phyloP scores from a whole-genome alignment of 441 rosid species.

The Melastoma candidum region DNA sequence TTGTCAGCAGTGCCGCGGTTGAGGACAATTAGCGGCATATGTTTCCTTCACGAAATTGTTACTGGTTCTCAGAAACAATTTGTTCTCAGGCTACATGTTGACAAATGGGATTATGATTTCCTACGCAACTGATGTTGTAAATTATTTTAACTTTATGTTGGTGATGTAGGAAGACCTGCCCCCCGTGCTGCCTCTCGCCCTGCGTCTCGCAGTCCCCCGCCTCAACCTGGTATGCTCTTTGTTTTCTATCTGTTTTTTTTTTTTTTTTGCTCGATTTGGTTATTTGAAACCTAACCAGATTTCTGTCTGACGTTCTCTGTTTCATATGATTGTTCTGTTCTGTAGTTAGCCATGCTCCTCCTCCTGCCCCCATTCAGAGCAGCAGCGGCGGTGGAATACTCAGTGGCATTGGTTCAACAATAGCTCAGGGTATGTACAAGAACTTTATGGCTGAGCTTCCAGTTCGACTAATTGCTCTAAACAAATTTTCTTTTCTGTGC shows the following conservation, averaged over 20 bases:
- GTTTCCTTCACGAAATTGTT: too few relatives aligned
- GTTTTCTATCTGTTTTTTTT: neutral
- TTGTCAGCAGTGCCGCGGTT: too few relatives aligned
- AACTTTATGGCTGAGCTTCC: too few relatives aligned
- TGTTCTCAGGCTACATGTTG: too few relatives aligned
- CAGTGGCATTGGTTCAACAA: slow-evolving; percentile 20
- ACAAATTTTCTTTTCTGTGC: neutral
- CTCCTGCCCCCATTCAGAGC: slow-evolving; percentile 15
- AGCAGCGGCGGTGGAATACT: slow-evolving; percentile 4
- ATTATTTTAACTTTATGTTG: too few relatives aligned
- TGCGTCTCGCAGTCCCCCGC: slow-evolving; percentile 6
- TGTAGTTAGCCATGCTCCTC: slow-evolving; percentile 17
- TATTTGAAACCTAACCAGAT: neutral
- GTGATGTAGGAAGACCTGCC: slow-evolving; percentile 16
- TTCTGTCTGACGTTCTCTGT: neutral
- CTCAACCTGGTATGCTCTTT: slow-evolving; percentile 12
- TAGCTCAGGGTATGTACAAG: slow-evolving; percentile 23
- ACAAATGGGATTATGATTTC: too few relatives aligned
- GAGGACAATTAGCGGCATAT: too few relatives aligned
- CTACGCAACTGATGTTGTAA: too few relatives aligned
- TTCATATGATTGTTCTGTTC: slow-evolving; percentile 1
- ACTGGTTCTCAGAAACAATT: too few relatives aligned
- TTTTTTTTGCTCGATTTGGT: neutral
- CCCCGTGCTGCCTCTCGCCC: slow-evolving; percentile 10
- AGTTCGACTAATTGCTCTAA: too few relatives aligned